Percentiles rank a stretch among this genome's conserved stretches.
These are phyloP conservation scores for Fallopia convolvulus DNA, from an alignment of 148 eudicot species.

Conservation along the genomic window DNA sequence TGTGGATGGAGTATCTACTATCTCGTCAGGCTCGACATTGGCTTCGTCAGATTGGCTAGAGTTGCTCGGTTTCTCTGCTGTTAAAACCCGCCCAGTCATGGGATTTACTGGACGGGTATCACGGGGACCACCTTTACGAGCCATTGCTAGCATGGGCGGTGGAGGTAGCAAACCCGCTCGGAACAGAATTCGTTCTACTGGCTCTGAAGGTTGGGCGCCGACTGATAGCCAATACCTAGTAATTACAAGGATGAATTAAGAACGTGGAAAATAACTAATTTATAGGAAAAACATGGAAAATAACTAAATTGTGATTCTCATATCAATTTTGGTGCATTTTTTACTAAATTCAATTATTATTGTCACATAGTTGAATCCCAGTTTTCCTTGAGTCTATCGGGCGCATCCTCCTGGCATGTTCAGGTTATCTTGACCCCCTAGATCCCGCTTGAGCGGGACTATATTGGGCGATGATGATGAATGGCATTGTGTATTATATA, in stretches of 20 bases:
- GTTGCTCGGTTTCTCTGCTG: conserved; percentile 24
- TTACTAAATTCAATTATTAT: too few species aligned
- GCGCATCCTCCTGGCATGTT: too few species aligned
- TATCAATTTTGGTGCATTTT: too few species aligned
- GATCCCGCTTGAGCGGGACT: too few species aligned
- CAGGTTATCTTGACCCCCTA: too few species aligned
- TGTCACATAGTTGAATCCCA: too few species aligned
- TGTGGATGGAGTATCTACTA: conserved; percentile 19
- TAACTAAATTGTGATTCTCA: not conserved
- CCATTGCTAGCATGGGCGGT: conserved; percentile 89
- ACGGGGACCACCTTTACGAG: conserved; percentile 79
- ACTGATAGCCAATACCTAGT: conserved; percentile 85
- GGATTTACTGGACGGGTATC: conserved; percentile 70
- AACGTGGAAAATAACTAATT: not conserved
- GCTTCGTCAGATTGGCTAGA: conserved; percentile 17
- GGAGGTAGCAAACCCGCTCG: conserved; percentile 87
- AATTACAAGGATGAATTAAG: not conserved
- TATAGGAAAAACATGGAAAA: too few species aligned
- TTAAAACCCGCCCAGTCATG: conserved; percentile 61
- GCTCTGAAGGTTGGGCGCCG: conserved; percentile 95
- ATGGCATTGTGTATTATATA: not conserved
- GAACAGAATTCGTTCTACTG: conserved; percentile 69
- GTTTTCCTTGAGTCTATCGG: too few species aligned
- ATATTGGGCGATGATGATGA: too few species aligned
- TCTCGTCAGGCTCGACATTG: conserved; percentile 18